phyloP scores from a whole-genome alignment of 2,329 filamentous ascomycete species.

The Verruconis gallopava region DNA sequence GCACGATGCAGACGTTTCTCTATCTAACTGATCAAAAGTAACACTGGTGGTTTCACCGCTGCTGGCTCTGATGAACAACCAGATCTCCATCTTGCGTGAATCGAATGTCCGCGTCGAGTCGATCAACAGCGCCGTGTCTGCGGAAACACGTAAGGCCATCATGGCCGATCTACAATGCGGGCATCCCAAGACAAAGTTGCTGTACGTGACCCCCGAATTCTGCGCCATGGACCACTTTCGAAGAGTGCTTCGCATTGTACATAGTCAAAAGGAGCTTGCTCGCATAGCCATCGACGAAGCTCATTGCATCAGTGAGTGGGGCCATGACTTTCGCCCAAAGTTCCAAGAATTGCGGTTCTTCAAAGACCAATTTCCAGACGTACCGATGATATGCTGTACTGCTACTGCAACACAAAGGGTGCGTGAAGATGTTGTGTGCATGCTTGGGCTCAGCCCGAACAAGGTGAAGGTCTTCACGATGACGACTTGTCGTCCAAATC shows the following conservation, averaged over 20 bases:
- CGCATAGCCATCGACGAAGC: conserved; percentile 87
- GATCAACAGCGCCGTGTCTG: conserved; percentile 71
- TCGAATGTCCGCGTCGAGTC: conserved; percentile 70
- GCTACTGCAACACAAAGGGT: conserved; percentile 78
- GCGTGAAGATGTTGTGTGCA: conserved; percentile 66
- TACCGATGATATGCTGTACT: conserved; percentile 85
- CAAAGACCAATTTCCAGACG: conserved; percentile 63
- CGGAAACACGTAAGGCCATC: conserved; percentile 52
- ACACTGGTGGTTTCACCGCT: conserved; percentile 85
- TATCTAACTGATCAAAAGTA: conserved; percentile 36
- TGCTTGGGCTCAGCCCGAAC: conserved; percentile 52
- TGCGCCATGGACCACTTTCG: conserved; percentile 71
- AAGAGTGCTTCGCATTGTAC: conserved; percentile 55
- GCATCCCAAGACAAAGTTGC: conserved; percentile 67
- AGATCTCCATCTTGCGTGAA: conserved; percentile 66
- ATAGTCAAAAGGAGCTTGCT: conserved; percentile 72
- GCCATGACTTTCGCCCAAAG: conserved; percentile 88
- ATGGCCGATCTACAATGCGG: conserved; percentile 75
- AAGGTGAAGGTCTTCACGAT: conserved; percentile 66
- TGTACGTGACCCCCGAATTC: conserved; percentile 89
- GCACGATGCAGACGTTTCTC: conserved; percentile 10
- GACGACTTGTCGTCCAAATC: conserved; percentile 69
- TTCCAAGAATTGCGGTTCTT: conserved; percentile 85
- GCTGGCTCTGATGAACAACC: conserved; percentile 87
- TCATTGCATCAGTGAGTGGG: conserved; percentile 97